Conservation (phyloP, 2,329 filamentous ascomycete species). For the Achaetomium macrosporum region DNA sequence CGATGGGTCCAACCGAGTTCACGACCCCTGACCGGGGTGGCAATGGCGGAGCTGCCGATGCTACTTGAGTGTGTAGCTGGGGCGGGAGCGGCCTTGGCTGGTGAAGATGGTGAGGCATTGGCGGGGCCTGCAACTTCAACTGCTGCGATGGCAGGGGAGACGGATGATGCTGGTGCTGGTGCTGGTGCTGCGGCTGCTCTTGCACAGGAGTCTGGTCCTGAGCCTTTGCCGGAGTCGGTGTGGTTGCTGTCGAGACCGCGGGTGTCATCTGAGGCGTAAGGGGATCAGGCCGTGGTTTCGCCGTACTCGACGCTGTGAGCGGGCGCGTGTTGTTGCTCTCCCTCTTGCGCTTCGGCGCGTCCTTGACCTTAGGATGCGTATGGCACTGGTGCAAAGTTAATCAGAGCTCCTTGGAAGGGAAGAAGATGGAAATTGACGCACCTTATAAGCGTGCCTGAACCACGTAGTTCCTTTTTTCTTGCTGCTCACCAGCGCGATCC, state of each 20-base stretch:
- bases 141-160: conserved; percentile 17
- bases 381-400: conserved; percentile 52
- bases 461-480: conserved; percentile 92
- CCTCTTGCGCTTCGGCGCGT: conserved; percentile 61
- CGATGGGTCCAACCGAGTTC: conserved; percentile 12
- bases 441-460: conserved; percentile 87
- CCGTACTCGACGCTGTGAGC: conserved; percentile 37
- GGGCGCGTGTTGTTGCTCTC: conserved; percentile 51
- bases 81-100: conserved; percentile 19
- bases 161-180: conserved; percentile 16
- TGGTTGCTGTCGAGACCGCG: conserved; percentile 32
- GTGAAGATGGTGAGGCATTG: conserved; percentile 19
- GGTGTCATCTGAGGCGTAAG: conserved; percentile 42
- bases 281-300: conserved; percentile 44
- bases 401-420: background rate
- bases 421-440: conserved; percentile 31
- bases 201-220: conserved; percentile 22
- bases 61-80: conserved; percentile 24
- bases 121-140: conserved; percentile 21
- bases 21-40: conserved; percentile 31
- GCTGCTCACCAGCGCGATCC: conserved; percentile 74
- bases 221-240: conserved; percentile 33
- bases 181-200: conserved; percentile 18
- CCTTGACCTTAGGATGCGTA: conserved; percentile 65
- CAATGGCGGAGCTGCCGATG: conserved; percentile 26